A percentile compares a stretch with the other conserved stretches of the same genome.
Conservation (phyloP, 2,329 filamentous ascomycete genomes). For the Epicoccum sorghinum region DNA sequence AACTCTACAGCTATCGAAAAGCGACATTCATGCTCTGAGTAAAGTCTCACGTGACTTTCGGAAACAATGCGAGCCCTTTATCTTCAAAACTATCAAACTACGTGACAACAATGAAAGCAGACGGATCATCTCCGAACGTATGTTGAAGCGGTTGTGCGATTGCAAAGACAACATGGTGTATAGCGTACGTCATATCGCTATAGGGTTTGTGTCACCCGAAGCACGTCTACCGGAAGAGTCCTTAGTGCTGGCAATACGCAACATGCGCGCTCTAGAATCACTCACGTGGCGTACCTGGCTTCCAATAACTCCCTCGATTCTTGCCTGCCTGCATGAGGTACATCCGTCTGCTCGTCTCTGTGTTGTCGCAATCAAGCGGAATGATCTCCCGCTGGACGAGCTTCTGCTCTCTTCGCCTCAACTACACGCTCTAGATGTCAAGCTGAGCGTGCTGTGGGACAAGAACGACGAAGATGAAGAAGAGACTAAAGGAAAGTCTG, state of each 20-base stretch:
- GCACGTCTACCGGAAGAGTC: not conserved
- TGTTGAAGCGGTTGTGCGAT: not conserved
- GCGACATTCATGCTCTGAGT: not conserved
- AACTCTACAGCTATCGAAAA: not conserved
- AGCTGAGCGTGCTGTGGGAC: not conserved
- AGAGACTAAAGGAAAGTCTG: not conserved
- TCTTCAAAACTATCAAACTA: not conserved
- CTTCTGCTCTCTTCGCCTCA: not conserved
- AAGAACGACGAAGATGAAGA: not conserved
- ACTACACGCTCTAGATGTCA: not conserved
- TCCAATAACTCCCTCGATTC: not conserved
- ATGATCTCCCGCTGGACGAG: not conserved
- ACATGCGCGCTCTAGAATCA: not conserved
- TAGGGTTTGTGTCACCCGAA: not conserved
- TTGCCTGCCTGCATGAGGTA: not conserved
- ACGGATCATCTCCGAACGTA: not conserved
- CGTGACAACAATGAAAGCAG: not conserved
- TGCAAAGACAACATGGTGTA: not conserved
- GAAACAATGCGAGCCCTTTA: not conserved
- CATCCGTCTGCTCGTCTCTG: not conserved
- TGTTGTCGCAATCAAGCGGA: not conserved
- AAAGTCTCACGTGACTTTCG: not conserved
- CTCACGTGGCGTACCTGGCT: not conserved
- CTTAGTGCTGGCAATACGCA: not conserved
- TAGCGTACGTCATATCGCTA: not conserved